These are phyloP conservation scores for Ascoidea rubescens DNA, from an alignment of 805 yeast species.

Conservation along the genomic window DNA sequence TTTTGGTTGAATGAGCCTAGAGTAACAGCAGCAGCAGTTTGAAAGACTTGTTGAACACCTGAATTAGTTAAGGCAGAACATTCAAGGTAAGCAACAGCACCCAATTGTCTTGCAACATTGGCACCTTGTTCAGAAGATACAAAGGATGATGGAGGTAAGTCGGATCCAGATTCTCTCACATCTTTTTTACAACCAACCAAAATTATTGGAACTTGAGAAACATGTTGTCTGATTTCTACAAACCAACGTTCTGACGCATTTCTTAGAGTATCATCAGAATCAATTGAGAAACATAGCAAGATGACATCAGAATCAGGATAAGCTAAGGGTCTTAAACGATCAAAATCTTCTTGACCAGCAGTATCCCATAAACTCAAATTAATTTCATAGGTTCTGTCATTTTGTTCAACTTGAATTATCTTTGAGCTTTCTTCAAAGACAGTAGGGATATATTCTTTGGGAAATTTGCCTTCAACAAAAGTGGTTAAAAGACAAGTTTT, in stretches of 20 bases:
- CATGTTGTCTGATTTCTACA: constrained; percentile 46
- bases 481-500: constrained; percentile 45
- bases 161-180: constrained; percentile 32
- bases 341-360: constrained; percentile 54
- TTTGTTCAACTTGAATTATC: constrained; percentile 39
- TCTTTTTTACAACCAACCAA: constrained; percentile 46
- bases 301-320: constrained; percentile 52
- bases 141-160: constrained; percentile 25
- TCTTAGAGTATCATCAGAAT: constrained; percentile 37
- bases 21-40: constrained; percentile 38
- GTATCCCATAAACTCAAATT: constrained; percentile 54
- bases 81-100: constrained; percentile 38
- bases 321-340: constrained; percentile 42
- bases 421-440: constrained; percentile 52
- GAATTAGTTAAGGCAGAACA: constrained; percentile 50
- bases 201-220: constrained; percentile 34
- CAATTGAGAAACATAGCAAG: constrained; percentile 42
- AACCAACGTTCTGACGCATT: constrained; percentile 38
- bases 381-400: constrained; percentile 35
- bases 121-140: constrained; percentile 30
- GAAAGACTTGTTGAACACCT: constrained; percentile 46
- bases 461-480: constrained; percentile 46
- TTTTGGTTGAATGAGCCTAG: constrained; percentile 27
- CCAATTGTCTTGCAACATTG: constrained; percentile 33
- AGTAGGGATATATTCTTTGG: constrained; percentile 53